phyloP scores from a whole-genome alignment of 768 basidiomycete species.

The Amanita polypyramis region DNA sequence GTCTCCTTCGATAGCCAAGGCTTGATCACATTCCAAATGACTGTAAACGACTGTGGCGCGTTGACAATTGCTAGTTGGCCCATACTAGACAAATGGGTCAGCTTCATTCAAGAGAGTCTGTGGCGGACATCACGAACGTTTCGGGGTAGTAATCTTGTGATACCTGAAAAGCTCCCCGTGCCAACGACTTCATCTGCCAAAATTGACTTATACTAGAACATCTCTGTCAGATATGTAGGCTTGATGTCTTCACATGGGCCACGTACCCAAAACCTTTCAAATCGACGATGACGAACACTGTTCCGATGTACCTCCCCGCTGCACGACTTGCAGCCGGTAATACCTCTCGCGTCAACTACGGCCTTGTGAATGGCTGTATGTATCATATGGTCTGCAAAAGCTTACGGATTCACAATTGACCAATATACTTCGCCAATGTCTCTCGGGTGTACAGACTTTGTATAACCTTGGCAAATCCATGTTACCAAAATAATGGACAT shows the following conservation, averaged over 20 bases:
- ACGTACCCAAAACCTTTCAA: slow-evolving; percentile 60
- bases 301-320: slow-evolving; percentile 38
- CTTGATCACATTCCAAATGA: slow-evolving; percentile 60
- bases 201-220: slow-evolving; percentile 49
- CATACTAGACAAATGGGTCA: slow-evolving; percentile 37
- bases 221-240: background rate
- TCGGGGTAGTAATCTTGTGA: slow-evolving; percentile 77
- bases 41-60: slow-evolving; percentile 61
- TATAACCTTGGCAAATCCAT: slow-evolving; percentile 50
- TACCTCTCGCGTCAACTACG: slow-evolving; percentile 47
- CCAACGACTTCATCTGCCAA: slow-evolving; percentile 67
- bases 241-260: background rate
- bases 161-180: slow-evolving; percentile 53
- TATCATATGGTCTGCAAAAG: background rate
- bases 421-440: slow-evolving; percentile 52
- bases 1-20: slow-evolving; percentile 72
- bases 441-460: slow-evolving; percentile 45
- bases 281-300: slow-evolving; percentile 57
- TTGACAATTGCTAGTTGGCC: slow-evolving; percentile 64
- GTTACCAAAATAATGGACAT: slow-evolving; percentile 53
- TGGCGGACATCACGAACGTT: slow-evolving; percentile 34
- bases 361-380: background rate
- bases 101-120: background rate
- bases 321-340: slow-evolving; percentile 54
- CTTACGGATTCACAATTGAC: slow-evolving; percentile 52